A percentile compares a stretch with the other conserved stretches of the same genome.
Evolutionary conservation across 2,329 filamentous ascomycete species (phyloP).

Genomic region (Fusarium heterosporum): DNA sequence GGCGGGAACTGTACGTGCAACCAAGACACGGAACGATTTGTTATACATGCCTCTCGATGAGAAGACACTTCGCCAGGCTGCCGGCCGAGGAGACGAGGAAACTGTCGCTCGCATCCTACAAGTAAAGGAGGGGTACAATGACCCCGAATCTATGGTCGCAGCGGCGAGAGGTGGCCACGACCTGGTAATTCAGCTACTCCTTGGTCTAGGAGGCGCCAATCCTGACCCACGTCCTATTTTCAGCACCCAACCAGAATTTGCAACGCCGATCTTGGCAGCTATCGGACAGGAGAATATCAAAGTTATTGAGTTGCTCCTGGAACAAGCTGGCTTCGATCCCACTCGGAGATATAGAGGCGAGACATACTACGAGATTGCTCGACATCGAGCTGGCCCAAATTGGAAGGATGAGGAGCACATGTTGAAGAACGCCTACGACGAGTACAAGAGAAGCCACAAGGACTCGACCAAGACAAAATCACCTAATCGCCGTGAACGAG

Average conservation of each 20-base stretch:
- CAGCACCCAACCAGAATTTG: conserved; percentile 73
- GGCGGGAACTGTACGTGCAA: conserved; percentile 67
- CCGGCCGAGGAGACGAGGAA: conserved; percentile 70
- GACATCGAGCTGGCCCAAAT: conserved; percentile 82
- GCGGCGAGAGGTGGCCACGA: conserved; percentile 93
- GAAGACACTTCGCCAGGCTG: conserved; percentile 70
- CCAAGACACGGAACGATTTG: conserved; percentile 73
- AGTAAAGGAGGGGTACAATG: conserved; percentile 71
- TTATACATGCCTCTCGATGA: conserved; percentile 73
- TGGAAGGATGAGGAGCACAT: conserved; percentile 91
- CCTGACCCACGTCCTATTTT: conserved; percentile 76
- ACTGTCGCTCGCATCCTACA: conserved; percentile 71
- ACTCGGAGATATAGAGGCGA: conserved; percentile 80
- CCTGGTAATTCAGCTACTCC: conserved; percentile 82
- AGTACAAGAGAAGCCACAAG: conserved; percentile 66
- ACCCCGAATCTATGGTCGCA: conserved; percentile 88
- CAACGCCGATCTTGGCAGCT: conserved; percentile 92
- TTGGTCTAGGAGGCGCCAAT: conserved; percentile 74
- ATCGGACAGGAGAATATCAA: conserved; percentile 90
- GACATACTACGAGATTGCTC: conserved; percentile 88
- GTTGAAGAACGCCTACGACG: conserved; percentile 80
- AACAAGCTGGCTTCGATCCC: conserved; percentile 83
- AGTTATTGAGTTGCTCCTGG: conserved; percentile 83
- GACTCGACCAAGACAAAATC: conserved; percentile 63
- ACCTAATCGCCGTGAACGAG: conserved; percentile 59